phyloP scores from a whole-genome alignment of 768 basidiomycete species.

The Collybia sordida region DNA sequence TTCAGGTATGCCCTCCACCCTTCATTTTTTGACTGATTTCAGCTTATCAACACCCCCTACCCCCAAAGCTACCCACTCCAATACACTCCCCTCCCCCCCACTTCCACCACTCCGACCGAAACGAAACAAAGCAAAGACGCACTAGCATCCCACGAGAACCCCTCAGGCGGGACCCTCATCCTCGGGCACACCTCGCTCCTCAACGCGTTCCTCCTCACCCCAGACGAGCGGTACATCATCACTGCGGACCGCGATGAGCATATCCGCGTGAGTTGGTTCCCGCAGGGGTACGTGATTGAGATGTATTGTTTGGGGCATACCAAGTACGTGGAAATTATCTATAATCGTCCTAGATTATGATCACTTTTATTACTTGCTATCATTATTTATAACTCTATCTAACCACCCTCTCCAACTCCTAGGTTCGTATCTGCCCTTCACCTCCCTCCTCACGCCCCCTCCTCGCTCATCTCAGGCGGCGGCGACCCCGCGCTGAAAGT shows the following conservation, averaged over 20 bases:
- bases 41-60: background rate
- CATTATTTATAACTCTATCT: background rate
- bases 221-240: conserved; percentile 72
- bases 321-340: conserved; percentile 65
- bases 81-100: conserved; percentile 18
- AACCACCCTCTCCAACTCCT: background rate
- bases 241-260: conserved; percentile 96
- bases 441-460: conserved; percentile 47
- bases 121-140: conserved; percentile 35
- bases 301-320: conserved; percentile 83
- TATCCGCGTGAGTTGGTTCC: conserved; percentile 88
- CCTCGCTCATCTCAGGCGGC: conserved; percentile 77
- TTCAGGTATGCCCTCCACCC: conserved; percentile 68
- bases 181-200: conserved; percentile 90
- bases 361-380: no score
- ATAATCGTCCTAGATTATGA: no score
- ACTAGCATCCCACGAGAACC: conserved; percentile 65
- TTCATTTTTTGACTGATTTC: background rate
- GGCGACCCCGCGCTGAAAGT: conserved; percentile 77
- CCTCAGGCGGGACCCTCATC: conserved; percentile 66
- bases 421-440: conserved; percentile 87
- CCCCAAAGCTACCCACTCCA: conserved; percentile 60
- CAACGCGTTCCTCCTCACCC: conserved; percentile 67
- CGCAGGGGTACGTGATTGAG: conserved; percentile 83
- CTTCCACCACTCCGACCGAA: no score